Evolutionary conservation across 2,329 filamentous ascomycete species (phyloP).

Genomic region (Phialophora expanda): DNA sequence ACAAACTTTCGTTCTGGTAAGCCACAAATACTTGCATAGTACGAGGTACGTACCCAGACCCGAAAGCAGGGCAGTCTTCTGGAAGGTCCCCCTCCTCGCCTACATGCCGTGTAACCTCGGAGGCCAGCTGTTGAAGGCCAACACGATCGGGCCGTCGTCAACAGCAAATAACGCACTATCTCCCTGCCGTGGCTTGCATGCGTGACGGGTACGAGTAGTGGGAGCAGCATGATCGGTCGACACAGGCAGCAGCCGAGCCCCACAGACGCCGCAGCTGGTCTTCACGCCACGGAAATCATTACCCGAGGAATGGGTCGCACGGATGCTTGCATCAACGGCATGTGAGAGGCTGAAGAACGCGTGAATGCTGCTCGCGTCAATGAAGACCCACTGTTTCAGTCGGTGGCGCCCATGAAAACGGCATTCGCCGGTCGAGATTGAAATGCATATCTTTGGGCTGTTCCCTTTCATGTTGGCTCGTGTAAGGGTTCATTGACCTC

Average conservation of each 20-base stretch:
- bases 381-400: conserved; percentile 15
- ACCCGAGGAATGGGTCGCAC: conserved; percentile 32
- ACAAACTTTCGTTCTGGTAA: too few species aligned
- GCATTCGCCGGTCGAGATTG: conserved; percentile 10
- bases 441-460: conserved; percentile 7
- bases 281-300: too few species aligned
- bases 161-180: neutral
- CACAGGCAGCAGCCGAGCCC: neutral
- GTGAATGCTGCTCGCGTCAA: conserved; percentile 11
- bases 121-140: neutral
- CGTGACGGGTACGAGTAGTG: too few species aligned
- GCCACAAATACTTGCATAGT: too few species aligned
- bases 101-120: neutral
- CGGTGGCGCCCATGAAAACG: conserved; percentile 10
- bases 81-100: neutral
- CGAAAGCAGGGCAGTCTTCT: neutral
- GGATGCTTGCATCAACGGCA: conserved; percentile 16
- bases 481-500: conserved; percentile 4
- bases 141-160: neutral
- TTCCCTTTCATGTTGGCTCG: conserved; percentile 1
- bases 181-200: neutral
- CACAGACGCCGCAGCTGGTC: neutral
- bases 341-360: conserved; percentile 12
- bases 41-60: neutral
- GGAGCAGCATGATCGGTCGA: neutral